Conservation (phyloP, 2,329 filamentous ascomycete genomes). For the Xylaria sp. region DNA sequence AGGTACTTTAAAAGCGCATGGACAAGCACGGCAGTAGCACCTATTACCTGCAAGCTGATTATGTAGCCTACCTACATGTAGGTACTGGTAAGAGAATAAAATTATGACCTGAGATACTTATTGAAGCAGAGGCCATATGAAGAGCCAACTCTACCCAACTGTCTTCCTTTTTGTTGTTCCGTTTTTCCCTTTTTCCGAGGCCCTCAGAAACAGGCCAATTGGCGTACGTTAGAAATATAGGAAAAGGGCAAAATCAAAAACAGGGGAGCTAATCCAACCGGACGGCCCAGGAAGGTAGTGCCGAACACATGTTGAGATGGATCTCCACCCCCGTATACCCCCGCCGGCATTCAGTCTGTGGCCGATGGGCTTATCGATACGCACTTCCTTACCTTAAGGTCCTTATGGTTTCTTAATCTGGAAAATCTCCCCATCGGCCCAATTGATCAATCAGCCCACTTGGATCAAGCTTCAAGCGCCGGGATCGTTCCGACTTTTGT, state of each 20-base stretch:
- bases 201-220: no score
- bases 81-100: no score
- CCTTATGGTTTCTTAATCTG: conserved; percentile 1
- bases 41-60: no score
- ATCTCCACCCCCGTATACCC: no score
- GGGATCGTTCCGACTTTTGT: conserved; percentile 28
- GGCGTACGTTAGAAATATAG: neutral
- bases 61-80: no score
- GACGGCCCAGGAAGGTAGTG: conserved; percentile 3
- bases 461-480: conserved; percentile 17
- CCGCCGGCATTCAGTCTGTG: neutral
- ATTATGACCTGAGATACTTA: no score
- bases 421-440: conserved; percentile 9
- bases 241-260: neutral
- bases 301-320: neutral
- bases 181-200: no score
- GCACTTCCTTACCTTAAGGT: neutral
- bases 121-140: no score
- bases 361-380: conserved; percentile 12
- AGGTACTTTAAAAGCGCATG: no score
- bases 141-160: neutral
- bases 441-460: conserved; percentile 30
- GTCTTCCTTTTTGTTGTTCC: neutral
- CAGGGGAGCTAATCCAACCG: neutral
- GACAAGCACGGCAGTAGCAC: no score